These are phyloP conservation scores for Rhodotorula sp. DNA, from an alignment of 1,284 basidiomycete genomes.

Conservation along the genomic window DNA sequence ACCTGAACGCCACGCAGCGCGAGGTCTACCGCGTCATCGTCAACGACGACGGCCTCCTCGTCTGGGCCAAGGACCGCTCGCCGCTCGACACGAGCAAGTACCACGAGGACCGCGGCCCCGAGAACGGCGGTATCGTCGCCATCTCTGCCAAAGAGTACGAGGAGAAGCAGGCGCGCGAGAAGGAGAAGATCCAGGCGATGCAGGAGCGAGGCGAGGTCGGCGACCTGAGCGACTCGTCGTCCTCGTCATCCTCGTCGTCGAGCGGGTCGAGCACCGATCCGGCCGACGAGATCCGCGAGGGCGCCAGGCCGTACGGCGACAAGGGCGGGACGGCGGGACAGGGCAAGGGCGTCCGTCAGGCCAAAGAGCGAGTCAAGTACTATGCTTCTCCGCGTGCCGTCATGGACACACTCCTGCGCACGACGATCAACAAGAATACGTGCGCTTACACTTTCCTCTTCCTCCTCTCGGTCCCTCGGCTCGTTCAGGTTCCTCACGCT, in stretches of 20 bases:
- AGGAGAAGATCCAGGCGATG: slow-evolving; percentile 18
- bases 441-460: slow-evolving; percentile 49
- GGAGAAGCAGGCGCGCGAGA: slow-evolving; percentile 21
- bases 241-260: slow-evolving; percentile 16
- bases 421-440: slow-evolving; percentile 64
- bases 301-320: slow-evolving; percentile 26
- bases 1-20: slow-evolving; percentile 67
- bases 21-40: slow-evolving; percentile 70
- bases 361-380: slow-evolving; percentile 46
- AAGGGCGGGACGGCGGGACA: slow-evolving; percentile 40
- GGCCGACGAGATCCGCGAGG: slow-evolving; percentile 26
- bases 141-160: slow-evolving; percentile 40
- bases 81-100: slow-evolving; percentile 53
- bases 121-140: slow-evolving; percentile 49
- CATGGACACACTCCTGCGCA: slow-evolving; percentile 62
- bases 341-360: slow-evolving; percentile 35
- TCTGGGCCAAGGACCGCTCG: slow-evolving; percentile 69
- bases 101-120: slow-evolving; percentile 43
- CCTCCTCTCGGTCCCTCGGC: background rate
- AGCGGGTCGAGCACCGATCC: slow-evolving; percentile 28
- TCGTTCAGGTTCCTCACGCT: slow-evolving; percentile 6
- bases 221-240: slow-evolving; percentile 25
- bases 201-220: slow-evolving; percentile 10
- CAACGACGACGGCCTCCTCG: slow-evolving; percentile 63
- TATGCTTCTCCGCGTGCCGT: slow-evolving; percentile 54